A percentile compares a stretch with the other conserved stretches of the same genome.
Conservation (phyloP, 2,329 filamentous ascomycete species). For the Verticillium alfalfae region DNA sequence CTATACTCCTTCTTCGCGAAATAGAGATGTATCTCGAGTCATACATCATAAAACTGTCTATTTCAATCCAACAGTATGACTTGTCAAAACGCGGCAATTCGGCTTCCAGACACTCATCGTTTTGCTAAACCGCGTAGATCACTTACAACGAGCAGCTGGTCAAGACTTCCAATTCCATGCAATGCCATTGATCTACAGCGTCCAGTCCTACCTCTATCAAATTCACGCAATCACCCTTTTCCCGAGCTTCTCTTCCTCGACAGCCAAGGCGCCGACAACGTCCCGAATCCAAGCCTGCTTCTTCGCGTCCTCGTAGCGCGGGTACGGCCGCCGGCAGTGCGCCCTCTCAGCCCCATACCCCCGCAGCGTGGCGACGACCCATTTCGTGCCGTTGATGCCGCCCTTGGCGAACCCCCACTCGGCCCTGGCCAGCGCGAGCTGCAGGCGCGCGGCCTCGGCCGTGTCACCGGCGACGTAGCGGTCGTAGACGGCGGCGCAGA, state of each 20-base stretch:
- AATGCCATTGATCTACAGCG: neutral
- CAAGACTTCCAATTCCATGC: no score
- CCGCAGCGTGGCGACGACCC: conserved; percentile 47
- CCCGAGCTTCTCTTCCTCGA: conserved; percentile 10
- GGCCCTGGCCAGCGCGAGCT: conserved; percentile 43
- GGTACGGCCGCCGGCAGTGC: conserved; percentile 50
- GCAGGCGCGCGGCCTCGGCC: conserved; percentile 40
- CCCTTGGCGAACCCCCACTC: conserved; percentile 54
- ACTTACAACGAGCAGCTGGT: no score
- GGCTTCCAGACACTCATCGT: no score
- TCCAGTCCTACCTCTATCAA: neutral
- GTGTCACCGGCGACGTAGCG: conserved; percentile 39
- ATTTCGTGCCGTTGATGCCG: conserved; percentile 57
- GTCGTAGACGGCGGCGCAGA: conserved; percentile 43
- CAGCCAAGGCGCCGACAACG: conserved; percentile 6
- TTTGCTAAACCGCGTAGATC: no score
- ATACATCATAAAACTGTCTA: no score
- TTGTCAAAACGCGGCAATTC: no score
- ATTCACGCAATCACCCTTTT: neutral
- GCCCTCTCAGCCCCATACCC: conserved; percentile 46
- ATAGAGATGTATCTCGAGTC: no score
- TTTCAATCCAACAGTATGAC: no score
- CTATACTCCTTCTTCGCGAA: no score
- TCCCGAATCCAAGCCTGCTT: conserved; percentile 26
- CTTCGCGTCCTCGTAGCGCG: conserved; percentile 31